phyloP scores from a whole-genome alignment of 768 basidiomycete genomes.

The Mycena haematopus region DNA sequence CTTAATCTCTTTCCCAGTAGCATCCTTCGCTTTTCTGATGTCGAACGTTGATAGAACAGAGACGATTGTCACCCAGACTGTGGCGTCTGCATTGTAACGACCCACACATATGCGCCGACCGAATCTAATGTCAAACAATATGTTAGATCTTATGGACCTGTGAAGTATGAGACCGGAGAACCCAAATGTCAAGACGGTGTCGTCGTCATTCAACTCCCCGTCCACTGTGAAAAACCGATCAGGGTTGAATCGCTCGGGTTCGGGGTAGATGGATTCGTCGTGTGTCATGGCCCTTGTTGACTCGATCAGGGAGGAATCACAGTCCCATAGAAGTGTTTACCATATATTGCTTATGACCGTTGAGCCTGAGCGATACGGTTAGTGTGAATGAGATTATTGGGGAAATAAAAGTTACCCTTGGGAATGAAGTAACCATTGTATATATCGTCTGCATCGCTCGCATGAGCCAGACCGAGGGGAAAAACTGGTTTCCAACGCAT shows the following conservation, averaged over 20 bases:
- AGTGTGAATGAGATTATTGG: neutral
- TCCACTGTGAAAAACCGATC: no score
- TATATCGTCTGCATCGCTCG: constrained; percentile 34
- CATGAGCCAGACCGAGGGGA: constrained; percentile 30
- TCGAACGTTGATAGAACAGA: no score
- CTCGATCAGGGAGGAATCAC: no score
- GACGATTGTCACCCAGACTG: no score
- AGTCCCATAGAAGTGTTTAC: constrained; percentile 25
- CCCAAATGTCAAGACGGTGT: no score
- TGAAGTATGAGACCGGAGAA: neutral
- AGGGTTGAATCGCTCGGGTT: no score
- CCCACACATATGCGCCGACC: constrained; percentile 6
- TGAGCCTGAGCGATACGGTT: constrained; percentile 8
- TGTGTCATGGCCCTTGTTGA: no score
- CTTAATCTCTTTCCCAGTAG: no score
- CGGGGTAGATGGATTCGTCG: no score
- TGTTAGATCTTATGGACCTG: neutral
- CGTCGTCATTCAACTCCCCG: no score
- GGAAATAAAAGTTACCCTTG: constrained; percentile 30
- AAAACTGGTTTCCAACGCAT: constrained; percentile 26
- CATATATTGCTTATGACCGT: constrained; percentile 45
- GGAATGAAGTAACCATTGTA: constrained; percentile 43
- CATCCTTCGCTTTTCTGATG: no score
- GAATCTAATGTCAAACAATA: neutral
- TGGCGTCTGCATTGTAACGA: no score